A percentile compares a stretch with the other conserved stretches of the same genome.
Evolutionary conservation across 371 early-diverging fungal species (phyloP).

Genomic region (Mucor racemosus): DNA sequence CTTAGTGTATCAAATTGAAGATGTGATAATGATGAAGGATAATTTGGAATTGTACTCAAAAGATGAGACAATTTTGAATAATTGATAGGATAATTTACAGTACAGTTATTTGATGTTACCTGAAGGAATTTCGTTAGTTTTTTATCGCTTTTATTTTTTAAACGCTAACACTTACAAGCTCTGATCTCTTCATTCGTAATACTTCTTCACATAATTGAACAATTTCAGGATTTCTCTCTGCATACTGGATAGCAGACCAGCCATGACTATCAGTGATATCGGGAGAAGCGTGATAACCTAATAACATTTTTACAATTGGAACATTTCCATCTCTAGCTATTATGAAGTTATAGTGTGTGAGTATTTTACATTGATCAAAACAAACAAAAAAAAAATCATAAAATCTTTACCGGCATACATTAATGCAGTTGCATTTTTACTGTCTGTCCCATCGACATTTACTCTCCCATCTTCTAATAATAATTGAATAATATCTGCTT

Average conservation of each 20-base stretch:
- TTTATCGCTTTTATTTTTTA: not conserved
- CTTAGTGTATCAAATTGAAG: slow-evolving; percentile 44
- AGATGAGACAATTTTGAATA: slow-evolving; percentile 59
- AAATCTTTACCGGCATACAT: slow-evolving; percentile 74
- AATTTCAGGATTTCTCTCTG: slow-evolving; percentile 64
- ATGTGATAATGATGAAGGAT: slow-evolving; percentile 51
- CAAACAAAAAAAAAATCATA: slow-evolving; percentile 5
- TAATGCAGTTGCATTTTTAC: slow-evolving; percentile 76
- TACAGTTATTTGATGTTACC: slow-evolving; percentile 18
- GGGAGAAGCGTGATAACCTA: slow-evolving; percentile 63
- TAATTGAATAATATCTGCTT: slow-evolving; percentile 62
- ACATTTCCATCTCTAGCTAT: slow-evolving; percentile 73
- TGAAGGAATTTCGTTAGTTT: not conserved
- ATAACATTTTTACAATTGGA: slow-evolving; percentile 60
- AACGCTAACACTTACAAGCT: slow-evolving; percentile 41
- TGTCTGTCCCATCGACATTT: slow-evolving; percentile 70
- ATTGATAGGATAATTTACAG: slow-evolving; percentile 51
- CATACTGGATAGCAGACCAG: slow-evolving; percentile 76
- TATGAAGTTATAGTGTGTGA: not conserved
- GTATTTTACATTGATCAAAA: not conserved
- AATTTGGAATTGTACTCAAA: slow-evolving; percentile 50
- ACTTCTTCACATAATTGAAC: slow-evolving; percentile 65
- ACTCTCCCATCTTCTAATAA: slow-evolving; percentile 69
- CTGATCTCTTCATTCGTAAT: slow-evolving; percentile 55
- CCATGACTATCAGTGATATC: slow-evolving; percentile 70